Conservation (phyloP, 2,329 filamentous ascomycete genomes). For the Claviceps sorghi region DNA sequence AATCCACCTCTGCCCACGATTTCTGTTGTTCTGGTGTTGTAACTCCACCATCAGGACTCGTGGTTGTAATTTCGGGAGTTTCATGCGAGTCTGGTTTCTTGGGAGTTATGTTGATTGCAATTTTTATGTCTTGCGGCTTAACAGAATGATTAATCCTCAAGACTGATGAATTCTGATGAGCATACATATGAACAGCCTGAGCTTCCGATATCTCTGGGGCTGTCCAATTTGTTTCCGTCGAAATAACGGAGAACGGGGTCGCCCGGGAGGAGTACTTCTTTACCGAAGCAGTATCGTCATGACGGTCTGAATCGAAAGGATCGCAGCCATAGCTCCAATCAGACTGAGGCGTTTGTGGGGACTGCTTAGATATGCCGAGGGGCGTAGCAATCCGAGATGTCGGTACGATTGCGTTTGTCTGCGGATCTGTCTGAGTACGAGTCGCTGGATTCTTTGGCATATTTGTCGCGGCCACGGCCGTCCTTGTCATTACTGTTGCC, state of each 20-base stretch:
- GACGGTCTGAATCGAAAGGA: constrained; percentile 30
- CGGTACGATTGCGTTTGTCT: not conserved
- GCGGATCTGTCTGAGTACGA: not conserved
- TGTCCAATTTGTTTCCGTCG: constrained; percentile 47
- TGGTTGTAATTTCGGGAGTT: constrained; percentile 24
- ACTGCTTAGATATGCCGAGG: not conserved
- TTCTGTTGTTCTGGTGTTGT: constrained; percentile 35
- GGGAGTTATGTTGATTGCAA: constrained; percentile 15
- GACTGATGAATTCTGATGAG: constrained; percentile 50
- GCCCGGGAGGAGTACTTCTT: constrained; percentile 40
- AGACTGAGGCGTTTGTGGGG: not conserved
- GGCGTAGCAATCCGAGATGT: not conserved
- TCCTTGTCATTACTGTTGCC: no score
- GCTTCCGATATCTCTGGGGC: constrained; percentile 49
- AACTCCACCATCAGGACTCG: constrained; percentile 25
- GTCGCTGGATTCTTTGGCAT: not conserved
- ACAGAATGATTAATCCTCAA: constrained; percentile 43
- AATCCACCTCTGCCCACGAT: constrained; percentile 41
- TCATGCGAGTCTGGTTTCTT: constrained; percentile 11
- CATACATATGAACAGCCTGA: constrained; percentile 44
- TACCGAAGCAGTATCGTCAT: constrained; percentile 38
- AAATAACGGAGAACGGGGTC: constrained; percentile 48
- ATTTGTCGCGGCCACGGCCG: not conserved
- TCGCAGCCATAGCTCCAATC: constrained; percentile 7
- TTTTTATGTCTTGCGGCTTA: constrained; percentile 32